phyloP scores from a whole-genome alignment of 257 asterid species.

The Voacanga thouarsii region DNA sequence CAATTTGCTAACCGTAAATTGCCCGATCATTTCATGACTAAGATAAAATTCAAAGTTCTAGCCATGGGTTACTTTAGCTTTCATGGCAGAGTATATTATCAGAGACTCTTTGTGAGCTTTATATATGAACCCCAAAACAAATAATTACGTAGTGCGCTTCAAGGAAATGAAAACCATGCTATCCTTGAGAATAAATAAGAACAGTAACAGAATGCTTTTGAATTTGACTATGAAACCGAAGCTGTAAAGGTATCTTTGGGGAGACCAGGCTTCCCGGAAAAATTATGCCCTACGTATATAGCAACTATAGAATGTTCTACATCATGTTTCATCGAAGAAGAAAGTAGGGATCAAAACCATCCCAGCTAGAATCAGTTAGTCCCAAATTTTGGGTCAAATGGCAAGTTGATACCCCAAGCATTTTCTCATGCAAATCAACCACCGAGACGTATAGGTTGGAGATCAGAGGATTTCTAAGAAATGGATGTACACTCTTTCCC shows the following conservation, averaged over 20 bases:
- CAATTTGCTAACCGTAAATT: too few species aligned
- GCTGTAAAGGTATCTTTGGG: neutral
- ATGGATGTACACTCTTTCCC: slow-evolving; percentile 53
- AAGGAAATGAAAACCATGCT: neutral
- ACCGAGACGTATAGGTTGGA: slow-evolving; percentile 49
- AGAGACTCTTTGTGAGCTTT: too few species aligned
- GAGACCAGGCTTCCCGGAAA: neutral
- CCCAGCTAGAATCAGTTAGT: slow-evolving; percentile 46
- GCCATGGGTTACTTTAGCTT: too few species aligned
- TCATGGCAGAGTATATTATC: too few species aligned
- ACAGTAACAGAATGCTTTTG: neutral
- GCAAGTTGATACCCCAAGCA: slow-evolving; percentile 27
- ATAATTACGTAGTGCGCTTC: neutral
- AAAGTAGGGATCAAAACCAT: slow-evolving; percentile 67
- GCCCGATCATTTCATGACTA: too few species aligned
- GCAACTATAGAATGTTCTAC: neutral
- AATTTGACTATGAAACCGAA: neutral
- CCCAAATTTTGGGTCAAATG: slow-evolving; percentile 28
- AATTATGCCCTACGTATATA: neutral
- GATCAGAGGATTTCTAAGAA: slow-evolving; percentile 64
- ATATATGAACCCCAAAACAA: too few species aligned
- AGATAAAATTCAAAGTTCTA: too few species aligned
- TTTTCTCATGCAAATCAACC: slow-evolving; percentile 53
- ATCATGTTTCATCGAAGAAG: slow-evolving; percentile 43
- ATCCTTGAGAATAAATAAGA: neutral